Base-by-base conservation (phyloP, 2,329 filamentous ascomycete species). In the Cladophialophora chaetospira region DNA sequence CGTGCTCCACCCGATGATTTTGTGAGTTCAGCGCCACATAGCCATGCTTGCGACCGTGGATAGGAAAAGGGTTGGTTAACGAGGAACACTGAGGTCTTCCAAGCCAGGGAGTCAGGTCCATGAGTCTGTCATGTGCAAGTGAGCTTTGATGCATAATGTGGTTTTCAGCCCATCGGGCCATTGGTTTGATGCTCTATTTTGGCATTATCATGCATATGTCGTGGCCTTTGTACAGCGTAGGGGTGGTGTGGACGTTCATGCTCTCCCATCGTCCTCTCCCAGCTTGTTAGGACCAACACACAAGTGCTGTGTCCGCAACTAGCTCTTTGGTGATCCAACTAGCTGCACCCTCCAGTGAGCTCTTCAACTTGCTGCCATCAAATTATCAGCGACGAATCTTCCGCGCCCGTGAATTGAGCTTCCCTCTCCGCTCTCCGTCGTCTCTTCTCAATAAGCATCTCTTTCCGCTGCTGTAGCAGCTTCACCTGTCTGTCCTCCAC, bases 391-490 rank as follows among this genome's bases (percentile, higher is more conserved):
- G 52, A 25, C 21, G 48, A 47, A 13, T 21, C 35, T 33, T 35
- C 65, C 13, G 61, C 72, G 9, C 42, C 42, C 15, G 19, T 44
- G 15, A 44, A 44, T 44, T 44, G 42, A n/a, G 72, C 82, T 70
- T 88, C 84, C 56, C 84, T 78, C 72, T 86, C 82, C 58, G 86
- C 87, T 72, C 87, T 86, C 75, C 91, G 82, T 73, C 86, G 86
- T 72, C 94, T 82, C 86, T 97, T 97, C 79, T 96, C 92, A 57
- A 97, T 78, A 65, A 99, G 81, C 54, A 81, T 75, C 66, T 88
- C 82, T 79, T 91, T 92, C 71, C 92, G 86, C 71, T 93, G 88
- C 64, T 81, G 79, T 58, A 99, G 79, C 62, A 91, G 82, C 64
- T 84, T 83, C 66, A 87, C 82, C 77, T 97, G 93, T 72, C 86